Evolutionary conservation across 2,329 filamentous ascomycete genomes (phyloP).

Genomic region (Pezicula carpinea): DNA sequence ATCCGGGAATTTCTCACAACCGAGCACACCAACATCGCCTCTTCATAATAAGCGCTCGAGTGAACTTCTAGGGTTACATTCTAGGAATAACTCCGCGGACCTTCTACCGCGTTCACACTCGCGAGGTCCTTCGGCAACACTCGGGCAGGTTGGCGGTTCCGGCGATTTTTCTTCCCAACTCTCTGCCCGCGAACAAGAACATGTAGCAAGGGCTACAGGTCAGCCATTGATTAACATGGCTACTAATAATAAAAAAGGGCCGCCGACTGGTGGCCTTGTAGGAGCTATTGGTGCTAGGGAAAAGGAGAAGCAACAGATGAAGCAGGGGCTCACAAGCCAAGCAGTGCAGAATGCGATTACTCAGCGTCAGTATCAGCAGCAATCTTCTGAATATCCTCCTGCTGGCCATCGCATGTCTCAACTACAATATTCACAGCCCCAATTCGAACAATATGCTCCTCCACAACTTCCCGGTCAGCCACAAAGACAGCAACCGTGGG

Average conservation of each 20-base stretch:
- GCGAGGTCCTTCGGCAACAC: conserved; percentile 45
- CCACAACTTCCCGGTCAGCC: conserved; percentile 19
- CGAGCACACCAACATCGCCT: conserved; percentile 38
- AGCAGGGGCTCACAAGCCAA: conserved; percentile 62
- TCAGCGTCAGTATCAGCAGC: conserved; percentile 47
- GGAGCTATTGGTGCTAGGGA: conserved; percentile 78
- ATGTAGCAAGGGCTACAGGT: conserved; percentile 78
- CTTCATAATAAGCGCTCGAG: conserved; percentile 38
- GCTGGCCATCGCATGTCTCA: conserved; percentile 15
- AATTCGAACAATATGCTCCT: conserved; percentile 11
- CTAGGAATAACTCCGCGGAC: conserved; percentile 44
- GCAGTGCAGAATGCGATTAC: conserved; percentile 70
- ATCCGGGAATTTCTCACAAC: conserved; percentile 44
- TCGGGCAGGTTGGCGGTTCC: conserved; percentile 18
- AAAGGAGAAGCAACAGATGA: conserved; percentile 68
- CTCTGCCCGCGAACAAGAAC: conserved; percentile 84
- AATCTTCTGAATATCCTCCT: conserved; percentile 16
- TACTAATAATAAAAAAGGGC: conserved; percentile 35
- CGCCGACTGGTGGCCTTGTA: conserved; percentile 58
- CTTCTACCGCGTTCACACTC: conserved; percentile 50
- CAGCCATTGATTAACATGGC: conserved; percentile 63
- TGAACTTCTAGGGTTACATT: conserved; percentile 36
- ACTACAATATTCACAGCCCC: conserved; percentile 20
- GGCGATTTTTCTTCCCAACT: conserved; percentile 55
- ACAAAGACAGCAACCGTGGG: conserved; percentile 26